Conservation (phyloP, 805 yeast species). For the Priceomyces medius region DNA sequence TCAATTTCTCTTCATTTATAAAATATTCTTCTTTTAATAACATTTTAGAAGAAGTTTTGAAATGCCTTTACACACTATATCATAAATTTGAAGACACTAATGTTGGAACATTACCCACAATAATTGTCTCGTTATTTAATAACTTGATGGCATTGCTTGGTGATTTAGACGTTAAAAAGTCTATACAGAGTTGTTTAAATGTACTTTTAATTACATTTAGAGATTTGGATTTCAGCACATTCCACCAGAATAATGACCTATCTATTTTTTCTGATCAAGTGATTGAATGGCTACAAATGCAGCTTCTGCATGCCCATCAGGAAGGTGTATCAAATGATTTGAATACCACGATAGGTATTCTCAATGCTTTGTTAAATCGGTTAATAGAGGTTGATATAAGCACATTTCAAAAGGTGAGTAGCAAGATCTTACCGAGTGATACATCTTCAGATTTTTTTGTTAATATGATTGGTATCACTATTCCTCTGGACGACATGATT, state of each 20-base stretch:
- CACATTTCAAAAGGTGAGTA: background rate
- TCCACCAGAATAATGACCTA: too few species aligned
- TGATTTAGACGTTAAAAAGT: background rate
- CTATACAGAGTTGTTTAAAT: background rate
- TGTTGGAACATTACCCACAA: background rate
- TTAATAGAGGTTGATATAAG: background rate
- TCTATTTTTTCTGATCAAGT: too few species aligned
- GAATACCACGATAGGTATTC: background rate
- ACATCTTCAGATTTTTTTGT: slow-evolving; percentile 1
- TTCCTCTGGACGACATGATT: background rate
- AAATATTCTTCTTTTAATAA: slow-evolving; percentile 7
- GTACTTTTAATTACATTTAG: background rate
- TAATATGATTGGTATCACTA: background rate
- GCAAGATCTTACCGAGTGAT: background rate
- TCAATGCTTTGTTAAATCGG: background rate
- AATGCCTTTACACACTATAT: slow-evolving; percentile 24
- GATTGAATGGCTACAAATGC: too few species aligned
- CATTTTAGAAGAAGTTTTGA: slow-evolving; percentile 20
- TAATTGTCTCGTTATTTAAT: background rate
- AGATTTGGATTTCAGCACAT: background rate
- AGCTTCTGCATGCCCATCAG: background rate
- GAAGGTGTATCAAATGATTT: background rate
- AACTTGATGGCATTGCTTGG: background rate
- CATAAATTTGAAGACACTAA: slow-evolving; percentile 13
- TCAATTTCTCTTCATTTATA: background rate